Evolutionary conservation across 805 yeast species (phyloP).

Genomic region (Yarrowia sp.): DNA sequence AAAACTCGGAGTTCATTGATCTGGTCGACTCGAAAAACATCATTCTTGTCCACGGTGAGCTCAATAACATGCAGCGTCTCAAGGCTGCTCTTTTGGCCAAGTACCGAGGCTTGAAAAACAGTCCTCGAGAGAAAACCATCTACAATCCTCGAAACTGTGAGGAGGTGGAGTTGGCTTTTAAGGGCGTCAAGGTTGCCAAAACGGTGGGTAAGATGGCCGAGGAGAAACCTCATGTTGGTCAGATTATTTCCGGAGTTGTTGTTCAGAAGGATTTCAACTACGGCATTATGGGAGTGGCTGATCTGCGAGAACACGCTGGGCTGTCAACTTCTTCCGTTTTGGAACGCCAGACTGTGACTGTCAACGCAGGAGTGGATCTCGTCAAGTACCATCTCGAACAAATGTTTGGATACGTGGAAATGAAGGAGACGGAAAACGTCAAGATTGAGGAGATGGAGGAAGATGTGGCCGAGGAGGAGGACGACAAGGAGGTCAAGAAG

Average conservation of each 20-base stretch:
- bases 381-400: constrained; percentile 87
- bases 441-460: constrained; percentile 25
- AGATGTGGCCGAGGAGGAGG: constrained; percentile 37
- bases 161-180: constrained; percentile 67
- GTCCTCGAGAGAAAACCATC: constrained; percentile 85
- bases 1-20: constrained; percentile 87
- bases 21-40: constrained; percentile 78
- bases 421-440: constrained; percentile 50
- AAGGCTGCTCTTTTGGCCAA: constrained; percentile 89
- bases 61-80: constrained; percentile 96
- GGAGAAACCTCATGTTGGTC: constrained; percentile 45
- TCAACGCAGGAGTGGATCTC: constrained; percentile 76
- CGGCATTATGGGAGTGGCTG: constrained; percentile 76
- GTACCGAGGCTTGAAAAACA: constrained; percentile 73
- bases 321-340: constrained; percentile 78
- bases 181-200: constrained; percentile 80
- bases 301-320: constrained; percentile 83
- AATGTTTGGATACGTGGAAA: constrained; percentile 85
- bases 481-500: constrained; percentile 35
- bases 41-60: constrained; percentile 94
- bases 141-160: constrained; percentile 92
- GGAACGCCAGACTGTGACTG: constrained; percentile 73
- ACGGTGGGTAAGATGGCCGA: constrained; percentile 60
- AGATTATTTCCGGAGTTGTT: constrained; percentile 70
- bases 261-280: constrained; percentile 90